Evolutionary conservation across 1,284 basidiomycete genomes (phyloP).

Genomic region (Boletus smithii): DNA sequence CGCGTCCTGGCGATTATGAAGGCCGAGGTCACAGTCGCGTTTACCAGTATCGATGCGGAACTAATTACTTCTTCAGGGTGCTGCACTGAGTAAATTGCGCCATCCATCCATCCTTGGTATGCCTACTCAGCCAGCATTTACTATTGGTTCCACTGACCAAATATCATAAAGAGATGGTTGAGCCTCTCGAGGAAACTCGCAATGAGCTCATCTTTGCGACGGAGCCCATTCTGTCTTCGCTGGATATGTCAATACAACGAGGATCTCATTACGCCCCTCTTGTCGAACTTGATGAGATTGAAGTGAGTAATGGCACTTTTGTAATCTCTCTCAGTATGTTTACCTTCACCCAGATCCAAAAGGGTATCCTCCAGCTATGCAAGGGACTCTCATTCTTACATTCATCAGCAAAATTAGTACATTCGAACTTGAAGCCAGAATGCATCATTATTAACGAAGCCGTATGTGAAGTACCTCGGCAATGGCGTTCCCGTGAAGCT

Average conservation of each 20-base stretch:
- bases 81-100: slow-evolving; percentile 79
- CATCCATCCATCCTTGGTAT: slow-evolving; percentile 91
- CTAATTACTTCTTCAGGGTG: slow-evolving; percentile 53
- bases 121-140: slow-evolving; percentile 14
- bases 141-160: slow-evolving; percentile 10
- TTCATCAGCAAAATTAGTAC: slow-evolving; percentile 85
- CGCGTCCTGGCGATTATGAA: slow-evolving; percentile 80
- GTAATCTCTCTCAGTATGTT: slow-evolving; percentile 12
- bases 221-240: slow-evolving; percentile 79
- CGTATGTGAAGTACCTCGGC: slow-evolving; percentile 45
- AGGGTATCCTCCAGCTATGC: slow-evolving; percentile 91
- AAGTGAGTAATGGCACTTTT: slow-evolving; percentile 47
- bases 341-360: slow-evolving; percentile 75
- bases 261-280: slow-evolving; percentile 51
- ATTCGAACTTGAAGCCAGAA: slow-evolving; percentile 87
- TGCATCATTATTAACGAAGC: slow-evolving; percentile 84
- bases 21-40: slow-evolving; percentile 64
- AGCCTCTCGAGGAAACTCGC: slow-evolving; percentile 94
- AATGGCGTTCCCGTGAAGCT: neutral
- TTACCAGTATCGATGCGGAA: slow-evolving; percentile 1
- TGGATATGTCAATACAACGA: slow-evolving; percentile 71
- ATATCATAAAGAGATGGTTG: slow-evolving; percentile 79
- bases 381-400: slow-evolving; percentile 94
- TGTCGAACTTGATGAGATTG: slow-evolving; percentile 87
- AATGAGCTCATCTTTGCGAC: slow-evolving; percentile 90